A percentile compares a stretch with the other conserved stretches of the same genome.
phyloP scores from a whole-genome alignment of 257 asterid species.

The Nicotiana obtusifolia region DNA sequence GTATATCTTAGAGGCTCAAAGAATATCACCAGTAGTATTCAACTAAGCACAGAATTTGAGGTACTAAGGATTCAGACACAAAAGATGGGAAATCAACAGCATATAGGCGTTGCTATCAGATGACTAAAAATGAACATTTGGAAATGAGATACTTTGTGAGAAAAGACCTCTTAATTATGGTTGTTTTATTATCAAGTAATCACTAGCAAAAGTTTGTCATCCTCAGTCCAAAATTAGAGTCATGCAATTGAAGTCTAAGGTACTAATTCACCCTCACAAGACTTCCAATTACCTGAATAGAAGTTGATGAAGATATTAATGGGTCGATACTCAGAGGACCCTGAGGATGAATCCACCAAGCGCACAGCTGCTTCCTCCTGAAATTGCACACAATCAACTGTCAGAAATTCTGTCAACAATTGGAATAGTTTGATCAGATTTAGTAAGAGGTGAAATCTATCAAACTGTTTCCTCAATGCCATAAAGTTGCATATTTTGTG shows the following conservation, averaged over 20 bases:
- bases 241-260: background rate
- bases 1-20: background rate
- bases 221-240: background rate
- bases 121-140: background rate
- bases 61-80: background rate
- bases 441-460: background rate
- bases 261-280: background rate
- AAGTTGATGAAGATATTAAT: constrained; percentile 80
- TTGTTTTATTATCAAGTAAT: background rate
- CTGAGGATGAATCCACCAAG: constrained; percentile 59
- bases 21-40: background rate
- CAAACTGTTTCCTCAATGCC: background rate
- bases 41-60: background rate
- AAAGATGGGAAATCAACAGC: constrained; percentile 3
- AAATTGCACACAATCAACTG: constrained; percentile 4
- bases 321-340: constrained; percentile 75
- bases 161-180: background rate
- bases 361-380: constrained; percentile 97
- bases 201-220: background rate
- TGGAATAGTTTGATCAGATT: background rate
- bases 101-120: background rate
- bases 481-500: background rate
- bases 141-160: background rate
- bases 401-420: background rate
- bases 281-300: constrained; percentile 55